These are phyloP conservation scores for Septoria petroselini DNA, from an alignment of 2,329 filamentous ascomycete genomes.

Conservation along the genomic window DNA sequence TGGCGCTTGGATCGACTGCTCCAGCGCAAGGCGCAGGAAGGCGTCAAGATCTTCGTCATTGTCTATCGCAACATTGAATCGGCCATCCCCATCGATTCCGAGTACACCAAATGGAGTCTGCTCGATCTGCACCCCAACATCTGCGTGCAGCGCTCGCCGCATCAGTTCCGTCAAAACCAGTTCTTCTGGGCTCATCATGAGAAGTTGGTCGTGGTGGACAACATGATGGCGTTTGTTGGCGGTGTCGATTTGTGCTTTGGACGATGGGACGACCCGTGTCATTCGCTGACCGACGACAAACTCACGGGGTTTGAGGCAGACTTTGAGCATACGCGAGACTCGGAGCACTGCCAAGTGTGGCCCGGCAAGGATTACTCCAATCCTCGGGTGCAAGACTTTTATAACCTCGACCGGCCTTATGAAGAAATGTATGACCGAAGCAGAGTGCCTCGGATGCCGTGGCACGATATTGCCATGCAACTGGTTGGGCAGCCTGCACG, in stretches of 20 bases:
- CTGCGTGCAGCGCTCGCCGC: slow-evolving; percentile 91
- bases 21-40: slow-evolving; percentile 89
- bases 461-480: slow-evolving; percentile 98
- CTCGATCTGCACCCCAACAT: slow-evolving; percentile 94
- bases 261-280: slow-evolving; percentile 93
- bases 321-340: slow-evolving; percentile 71
- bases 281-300: slow-evolving; percentile 87
- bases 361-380: slow-evolving; percentile 99
- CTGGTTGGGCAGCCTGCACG: slow-evolving; percentile 92
- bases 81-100: slow-evolving; percentile 94
- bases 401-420: slow-evolving; percentile 86
- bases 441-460: slow-evolving; percentile 89
- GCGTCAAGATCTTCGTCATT: slow-evolving; percentile 96
- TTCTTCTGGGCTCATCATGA: slow-evolving; percentile 99
- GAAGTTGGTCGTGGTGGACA: slow-evolving; percentile 95
- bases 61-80: slow-evolving; percentile 97
- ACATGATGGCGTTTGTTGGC: slow-evolving; percentile 91
- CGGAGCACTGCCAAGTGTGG: slow-evolving; percentile 93
- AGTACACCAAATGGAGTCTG: slow-evolving; percentile 95
- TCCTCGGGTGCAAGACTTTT: slow-evolving; percentile 92
- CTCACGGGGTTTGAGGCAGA: slow-evolving; percentile 86
- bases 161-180: slow-evolving; percentile 97
- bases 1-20: slow-evolving; percentile 92
- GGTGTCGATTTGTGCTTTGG: slow-evolving; percentile 97
- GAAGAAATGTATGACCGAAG: slow-evolving; percentile 98